Conservation (phyloP, 2,329 filamentous ascomycete species). For the Pyrenophora tritici-repentis region DNA sequence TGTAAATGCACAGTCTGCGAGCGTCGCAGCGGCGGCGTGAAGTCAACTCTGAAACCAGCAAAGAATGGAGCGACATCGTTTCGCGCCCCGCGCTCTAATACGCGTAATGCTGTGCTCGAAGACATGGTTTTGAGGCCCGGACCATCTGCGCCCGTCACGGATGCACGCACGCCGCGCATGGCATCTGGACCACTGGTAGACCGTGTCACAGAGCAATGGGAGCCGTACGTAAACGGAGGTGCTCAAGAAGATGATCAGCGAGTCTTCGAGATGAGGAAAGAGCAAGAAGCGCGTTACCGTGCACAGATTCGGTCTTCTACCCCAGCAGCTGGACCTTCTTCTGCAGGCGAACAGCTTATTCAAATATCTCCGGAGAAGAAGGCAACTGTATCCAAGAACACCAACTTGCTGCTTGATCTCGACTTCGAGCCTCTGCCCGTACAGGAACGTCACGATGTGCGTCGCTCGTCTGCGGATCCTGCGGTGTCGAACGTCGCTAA, state of each 20-base stretch:
- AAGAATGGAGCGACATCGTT: slow-evolving; percentile 6
- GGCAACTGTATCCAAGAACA: slow-evolving; percentile 12
- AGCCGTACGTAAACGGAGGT: slow-evolving; percentile 14
- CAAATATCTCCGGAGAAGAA: slow-evolving; percentile 21
- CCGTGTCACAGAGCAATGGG: slow-evolving; percentile 14
- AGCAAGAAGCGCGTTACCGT: slow-evolving; percentile 19
- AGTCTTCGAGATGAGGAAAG: slow-evolving; percentile 14
- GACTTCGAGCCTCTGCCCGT: background rate
- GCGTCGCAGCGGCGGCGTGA: slow-evolving; percentile 26
- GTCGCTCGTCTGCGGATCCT: slow-evolving; percentile 5
- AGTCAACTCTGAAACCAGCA: slow-evolving; percentile 31
- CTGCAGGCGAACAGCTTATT: slow-evolving; percentile 16
- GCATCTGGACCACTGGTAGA: background rate
- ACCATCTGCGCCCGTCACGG: background rate
- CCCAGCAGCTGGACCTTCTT: background rate
- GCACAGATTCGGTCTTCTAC: slow-evolving; percentile 7
- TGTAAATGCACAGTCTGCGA: slow-evolving; percentile 40
- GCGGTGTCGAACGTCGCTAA: background rate
- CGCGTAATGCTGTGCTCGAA: slow-evolving; percentile 7
- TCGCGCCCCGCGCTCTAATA: slow-evolving; percentile 1
- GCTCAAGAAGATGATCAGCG: slow-evolving; percentile 27
- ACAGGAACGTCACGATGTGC: background rate
- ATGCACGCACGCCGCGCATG: background rate
- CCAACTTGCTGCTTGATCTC: slow-evolving; percentile 27
- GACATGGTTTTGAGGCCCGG: slow-evolving; percentile 3